A percentile compares a stretch with the other conserved stretches of the same genome.
These are phyloP conservation scores for Cicer yamashitae DNA, from an alignment of 306 rosid genomes.

Conservation along the genomic window DNA sequence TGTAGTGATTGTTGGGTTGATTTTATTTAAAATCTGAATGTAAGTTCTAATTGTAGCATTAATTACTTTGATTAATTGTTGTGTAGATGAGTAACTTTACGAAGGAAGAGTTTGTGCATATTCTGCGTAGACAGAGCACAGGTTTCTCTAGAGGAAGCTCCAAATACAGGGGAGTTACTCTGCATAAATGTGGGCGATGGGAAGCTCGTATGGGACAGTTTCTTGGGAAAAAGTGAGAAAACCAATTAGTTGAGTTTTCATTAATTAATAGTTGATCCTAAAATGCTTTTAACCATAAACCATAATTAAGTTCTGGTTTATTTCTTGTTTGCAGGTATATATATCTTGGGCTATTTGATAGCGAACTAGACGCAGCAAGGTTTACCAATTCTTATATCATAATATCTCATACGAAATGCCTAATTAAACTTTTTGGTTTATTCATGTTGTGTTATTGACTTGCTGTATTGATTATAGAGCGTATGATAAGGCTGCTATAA, in stretches of 20 bases:
- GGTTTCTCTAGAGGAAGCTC: slow-evolving; percentile 95
- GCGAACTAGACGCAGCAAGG: slow-evolving; percentile 98
- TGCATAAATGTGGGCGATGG: slow-evolving; percentile 97
- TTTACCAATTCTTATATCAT: slow-evolving; percentile 39
- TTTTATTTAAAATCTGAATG: not conserved
- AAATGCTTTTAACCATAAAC: not conserved
- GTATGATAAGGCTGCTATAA: slow-evolving; percentile 91
- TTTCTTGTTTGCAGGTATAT: slow-evolving; percentile 80
- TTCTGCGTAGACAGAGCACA: slow-evolving; percentile 89
- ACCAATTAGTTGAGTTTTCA: slow-evolving; percentile 33
- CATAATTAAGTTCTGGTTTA: slow-evolving; percentile 45
- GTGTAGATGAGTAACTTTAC: slow-evolving; percentile 76
- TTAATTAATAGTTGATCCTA: not conserved
- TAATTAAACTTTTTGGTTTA: slow-evolving; percentile 23
- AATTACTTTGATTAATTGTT: not conserved
- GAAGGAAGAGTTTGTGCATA: slow-evolving; percentile 92
- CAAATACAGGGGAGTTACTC: slow-evolving; percentile 88
- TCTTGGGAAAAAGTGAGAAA: slow-evolving; percentile 82
- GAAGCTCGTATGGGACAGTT: slow-evolving; percentile 99
- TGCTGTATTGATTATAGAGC: slow-evolving; percentile 64
- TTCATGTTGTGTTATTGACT: slow-evolving; percentile 30
- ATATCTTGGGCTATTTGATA: slow-evolving; percentile 93
- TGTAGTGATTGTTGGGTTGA: not conserved
- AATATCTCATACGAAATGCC: slow-evolving; percentile 33
- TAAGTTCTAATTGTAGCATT: not conserved